Evolutionary conservation across 805 yeast genomes (phyloP).

Genomic region (Saturnispora kantuleensis): DNA sequence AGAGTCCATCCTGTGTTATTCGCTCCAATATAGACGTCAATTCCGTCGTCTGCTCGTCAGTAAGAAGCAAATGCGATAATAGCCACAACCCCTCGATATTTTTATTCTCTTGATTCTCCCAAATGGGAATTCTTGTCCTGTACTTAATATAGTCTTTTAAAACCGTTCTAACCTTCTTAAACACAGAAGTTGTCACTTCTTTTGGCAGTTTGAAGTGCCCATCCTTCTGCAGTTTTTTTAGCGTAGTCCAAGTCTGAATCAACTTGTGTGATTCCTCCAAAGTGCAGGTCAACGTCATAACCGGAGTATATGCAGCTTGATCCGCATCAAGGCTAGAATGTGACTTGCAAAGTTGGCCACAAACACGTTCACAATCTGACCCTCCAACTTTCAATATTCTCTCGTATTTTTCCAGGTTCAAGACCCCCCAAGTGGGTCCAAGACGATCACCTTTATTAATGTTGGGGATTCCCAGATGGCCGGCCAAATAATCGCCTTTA

Average conservation of each 20-base stretch:
- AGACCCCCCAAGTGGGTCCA: slow-evolving; percentile 17
- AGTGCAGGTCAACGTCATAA: too few species aligned
- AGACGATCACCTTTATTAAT: slow-evolving; percentile 8
- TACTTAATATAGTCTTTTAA: slow-evolving; percentile 13
- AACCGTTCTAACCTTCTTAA: slow-evolving; percentile 13
- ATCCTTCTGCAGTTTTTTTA: slow-evolving; percentile 13
- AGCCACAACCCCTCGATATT: slow-evolving; percentile 6
- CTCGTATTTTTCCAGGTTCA: slow-evolving; percentile 9
- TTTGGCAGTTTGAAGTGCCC: slow-evolving; percentile 21
- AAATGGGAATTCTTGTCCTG: neutral
- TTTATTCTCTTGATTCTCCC: too few species aligned
- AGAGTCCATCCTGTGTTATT: slow-evolving; percentile 1
- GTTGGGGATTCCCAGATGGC: slow-evolving; percentile 17
- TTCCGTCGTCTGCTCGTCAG: slow-evolving; percentile 7
- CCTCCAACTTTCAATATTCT: neutral
- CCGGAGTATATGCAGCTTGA: too few species aligned
- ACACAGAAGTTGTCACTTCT: slow-evolving; percentile 16
- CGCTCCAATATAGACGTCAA: slow-evolving; percentile 7
- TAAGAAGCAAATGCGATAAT: slow-evolving; percentile 12
- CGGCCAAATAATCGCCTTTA: slow-evolving; percentile 20
- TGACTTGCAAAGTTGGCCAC: too few species aligned
- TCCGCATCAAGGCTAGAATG: too few species aligned
- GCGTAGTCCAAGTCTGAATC: slow-evolving; percentile 8
- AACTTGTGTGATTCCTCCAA: neutral
- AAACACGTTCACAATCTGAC: too few species aligned